Evolutionary conservation across 805 yeast genomes (phyloP), one percentile per base, ranked within the genome.

Genomic region (Danielozyma ontarioensis): DNA sequence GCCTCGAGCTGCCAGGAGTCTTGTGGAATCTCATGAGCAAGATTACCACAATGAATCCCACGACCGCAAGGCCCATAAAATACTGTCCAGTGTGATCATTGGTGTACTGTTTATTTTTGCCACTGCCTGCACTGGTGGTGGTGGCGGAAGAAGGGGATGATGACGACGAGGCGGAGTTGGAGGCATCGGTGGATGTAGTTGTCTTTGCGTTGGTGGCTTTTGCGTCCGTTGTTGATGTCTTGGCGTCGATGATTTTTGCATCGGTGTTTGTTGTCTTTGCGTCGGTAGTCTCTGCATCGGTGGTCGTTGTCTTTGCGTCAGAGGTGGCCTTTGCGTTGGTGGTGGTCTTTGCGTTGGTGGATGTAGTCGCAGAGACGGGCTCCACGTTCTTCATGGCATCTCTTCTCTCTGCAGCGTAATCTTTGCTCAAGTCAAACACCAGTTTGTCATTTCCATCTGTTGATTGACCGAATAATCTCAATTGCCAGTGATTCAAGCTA

Each of bases 401-500:
- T 45, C 56, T 56, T 43, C 61, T 55, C 19, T 52, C 64, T 39
- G 47, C 44, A 7, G 68, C 66, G 39, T 74, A 73, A 47, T 73
- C 79, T 41, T 59, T 64, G 27, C 60, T 66, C 18, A 77, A 51
- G 26, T 76, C 75, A 50, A 62, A 82, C 29, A 69, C 59, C 47
- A 70, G 73, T 1, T 83, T 86, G 55, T 76, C 73, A 11, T 72
- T 48, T 1, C 79, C 70, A 56, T 85, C 89, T 27, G 67, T 68
- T 13, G 80, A 63, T 55, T 82, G 90, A 17, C 98, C 98, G 69
- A 84, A 93, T 11, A 89, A 62, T 28, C 78, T 75, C 51, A 93
- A 55, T 52, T 78, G 81, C 94, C 96, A 93, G 47, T 72, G 65
- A 28, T 71, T 59, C 27, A 93, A 68, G 1, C 39, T 35, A 26